Base-by-base conservation (phyloP, 495 filamentous ascomycete genomes). In the Hyphodiscus hymeniophilus region DNA sequence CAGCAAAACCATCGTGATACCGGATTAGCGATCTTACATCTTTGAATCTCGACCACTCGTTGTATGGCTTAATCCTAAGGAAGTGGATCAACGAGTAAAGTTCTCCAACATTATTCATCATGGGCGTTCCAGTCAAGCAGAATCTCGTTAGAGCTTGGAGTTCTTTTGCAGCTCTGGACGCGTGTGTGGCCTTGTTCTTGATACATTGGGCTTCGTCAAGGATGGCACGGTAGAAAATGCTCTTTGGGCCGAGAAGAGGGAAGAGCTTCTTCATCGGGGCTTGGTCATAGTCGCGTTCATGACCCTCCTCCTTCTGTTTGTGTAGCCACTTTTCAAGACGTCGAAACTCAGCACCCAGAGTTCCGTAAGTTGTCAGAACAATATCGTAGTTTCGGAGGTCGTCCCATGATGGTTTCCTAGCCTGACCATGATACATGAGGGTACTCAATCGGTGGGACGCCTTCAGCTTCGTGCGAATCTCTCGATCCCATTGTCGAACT, bases 161-260 rank as follows among this genome's bases (percentile, higher is more conserved):
- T 6, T 66, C 56, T 56, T 66, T 77, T 21, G 76, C 80, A 6
- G 77, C 91, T 43, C 69, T 66, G 0, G 85, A 76, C 12, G 73
- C 65, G 49, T 84, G 79, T 1, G 89, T 85, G 21, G 65, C 70
- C 48, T 77, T 81, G 56, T 95, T 95, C 67, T 95, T 96, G 72
- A 96, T 89, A 57, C 78, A 87, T 52, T 98, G 92, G 1, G 92
- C 90, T 66, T 98, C 92, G 54, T 95, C 89, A 21, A 96, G 73
- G 47, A 98, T 85, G 43, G 96, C 73, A 24, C 88, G 81, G 62
- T 94, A 82, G 74, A 89, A 98, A 50, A 73, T 67, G 56, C 75
- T 79, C 12, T 70, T 66, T 0, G 77, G 70, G 8, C 81, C 80
- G 24, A 94, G 65, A 16, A 94, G 67, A 3, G 77, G 76, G 30